phyloP scores from a whole-genome alignment of 768 basidiomycete genomes.

The Auricularia heimuer region DNA sequence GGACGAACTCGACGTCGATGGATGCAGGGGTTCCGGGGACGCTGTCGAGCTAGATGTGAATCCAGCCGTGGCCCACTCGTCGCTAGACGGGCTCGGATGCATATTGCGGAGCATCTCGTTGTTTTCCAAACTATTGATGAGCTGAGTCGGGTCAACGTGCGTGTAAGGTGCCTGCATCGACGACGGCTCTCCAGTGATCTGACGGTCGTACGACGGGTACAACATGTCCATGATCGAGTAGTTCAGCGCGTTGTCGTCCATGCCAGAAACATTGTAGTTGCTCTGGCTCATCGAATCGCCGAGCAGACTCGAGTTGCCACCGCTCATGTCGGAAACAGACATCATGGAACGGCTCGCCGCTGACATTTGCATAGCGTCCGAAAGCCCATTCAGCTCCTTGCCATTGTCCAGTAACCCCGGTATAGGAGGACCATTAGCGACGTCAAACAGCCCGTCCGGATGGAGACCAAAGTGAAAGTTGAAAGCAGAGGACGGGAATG shows the following conservation, averaged over 20 bases:
- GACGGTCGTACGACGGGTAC: constrained; percentile 44
- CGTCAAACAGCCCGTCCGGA: background rate
- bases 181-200: constrained; percentile 22
- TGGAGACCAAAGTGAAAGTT: constrained; percentile 49
- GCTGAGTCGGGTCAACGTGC: constrained; percentile 90
- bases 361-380: constrained; percentile 1
- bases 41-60: constrained; percentile 41
- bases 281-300: background rate
- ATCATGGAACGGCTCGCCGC: background rate
- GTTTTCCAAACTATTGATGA: constrained; percentile 32
- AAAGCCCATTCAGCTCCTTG: background rate
- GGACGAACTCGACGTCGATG: constrained; percentile 23
- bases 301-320: background rate
- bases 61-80: constrained; percentile 63
- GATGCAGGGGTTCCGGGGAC: constrained; percentile 21
- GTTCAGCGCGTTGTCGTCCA: constrained; percentile 14
- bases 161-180: constrained; percentile 46
- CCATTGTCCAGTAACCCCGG: background rate
- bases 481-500: constrained; percentile 61
- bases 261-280: background rate
- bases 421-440: background rate
- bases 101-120: constrained; percentile 18
- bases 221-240: constrained; percentile 57
- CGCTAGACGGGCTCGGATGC: constrained; percentile 73
- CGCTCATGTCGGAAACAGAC: background rate